Conservation (phyloP, 169 alveolate genomes). For the Plasmodium knowlesi region DNA sequence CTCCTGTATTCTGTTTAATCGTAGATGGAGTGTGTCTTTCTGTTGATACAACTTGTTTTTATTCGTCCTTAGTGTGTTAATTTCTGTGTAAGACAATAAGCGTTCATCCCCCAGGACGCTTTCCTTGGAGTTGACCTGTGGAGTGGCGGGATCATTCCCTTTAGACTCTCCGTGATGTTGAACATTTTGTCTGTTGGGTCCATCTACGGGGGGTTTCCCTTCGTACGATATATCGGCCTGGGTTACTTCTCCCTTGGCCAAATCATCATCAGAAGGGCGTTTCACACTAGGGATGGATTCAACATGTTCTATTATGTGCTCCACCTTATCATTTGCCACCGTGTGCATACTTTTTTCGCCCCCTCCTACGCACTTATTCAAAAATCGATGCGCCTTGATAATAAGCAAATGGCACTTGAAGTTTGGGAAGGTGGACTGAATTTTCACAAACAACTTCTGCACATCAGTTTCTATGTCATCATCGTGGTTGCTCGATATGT, state of each 20-base stretch:
- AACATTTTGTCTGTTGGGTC: background rate
- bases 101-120: background rate
- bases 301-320: background rate
- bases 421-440: conserved; percentile 43
- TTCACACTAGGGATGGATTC: background rate
- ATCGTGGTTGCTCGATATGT: conserved; percentile 35
- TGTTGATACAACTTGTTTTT: background rate
- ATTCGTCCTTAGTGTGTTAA: background rate
- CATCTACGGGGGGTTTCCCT: background rate
- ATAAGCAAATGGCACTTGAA: conserved; percentile 53
- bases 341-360: background rate
- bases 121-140: background rate
- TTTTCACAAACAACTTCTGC: conserved; percentile 46
- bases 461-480: conserved; percentile 69
- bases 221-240: background rate
- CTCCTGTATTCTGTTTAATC: conserved; percentile 17
- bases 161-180: background rate
- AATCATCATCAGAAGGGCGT: background rate
- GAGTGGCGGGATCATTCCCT: background rate
- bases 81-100: background rate
- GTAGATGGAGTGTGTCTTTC: background rate
- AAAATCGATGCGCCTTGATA: conserved; percentile 53
- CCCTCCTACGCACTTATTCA: background rate
- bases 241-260: background rate
- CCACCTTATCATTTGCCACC: background rate